Evolutionary conservation across 768 basidiomycete species (phyloP).

Genomic region (Hydnum rufescens): DNA sequence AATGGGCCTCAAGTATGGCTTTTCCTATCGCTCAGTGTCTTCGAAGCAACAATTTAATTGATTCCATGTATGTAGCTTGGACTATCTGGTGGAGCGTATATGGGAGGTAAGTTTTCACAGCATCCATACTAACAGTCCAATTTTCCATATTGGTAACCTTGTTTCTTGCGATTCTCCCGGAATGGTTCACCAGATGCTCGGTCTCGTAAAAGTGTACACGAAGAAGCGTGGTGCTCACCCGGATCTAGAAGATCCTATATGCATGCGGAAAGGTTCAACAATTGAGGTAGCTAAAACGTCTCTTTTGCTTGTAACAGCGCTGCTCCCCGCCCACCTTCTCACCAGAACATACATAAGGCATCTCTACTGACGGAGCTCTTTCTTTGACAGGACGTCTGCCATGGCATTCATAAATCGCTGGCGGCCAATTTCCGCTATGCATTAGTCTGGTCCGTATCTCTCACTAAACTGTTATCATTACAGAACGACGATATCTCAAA

Average conservation of each 20-base stretch:
- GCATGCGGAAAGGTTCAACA: conserved; percentile 70
- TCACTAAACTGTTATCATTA: conserved; percentile 6
- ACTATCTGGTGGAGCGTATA: conserved; percentile 24
- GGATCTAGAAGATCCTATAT: conserved; percentile 75
- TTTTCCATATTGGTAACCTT: not conserved
- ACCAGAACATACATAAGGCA: too few relatives aligned
- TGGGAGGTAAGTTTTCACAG: conserved; percentile 19
- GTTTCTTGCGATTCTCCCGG: not conserved
- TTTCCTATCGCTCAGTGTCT: not conserved
- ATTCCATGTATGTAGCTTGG: conserved; percentile 13
- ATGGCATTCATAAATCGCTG: conserved; percentile 79
- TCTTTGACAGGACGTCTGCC: conserved; percentile 57
- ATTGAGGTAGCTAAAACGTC: conserved; percentile 41
- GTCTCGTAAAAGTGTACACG: conserved; percentile 81
- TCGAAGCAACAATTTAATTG: not conserved
- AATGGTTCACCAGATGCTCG: conserved; percentile 30
- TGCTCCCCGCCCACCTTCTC: too few relatives aligned
- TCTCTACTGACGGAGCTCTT: too few relatives aligned
- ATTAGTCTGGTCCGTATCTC: conserved; percentile 56
- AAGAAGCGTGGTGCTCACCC: conserved; percentile 93
- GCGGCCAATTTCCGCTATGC: conserved; percentile 86
- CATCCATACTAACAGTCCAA: too few relatives aligned
- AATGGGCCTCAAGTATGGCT: conserved; percentile 63
- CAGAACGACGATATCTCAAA: conserved; percentile 14
- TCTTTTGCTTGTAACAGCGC: not conserved